phyloP scores from a whole-genome alignment of 805 yeast genomes.

The Tetrapisispora iriomotensis region DNA sequence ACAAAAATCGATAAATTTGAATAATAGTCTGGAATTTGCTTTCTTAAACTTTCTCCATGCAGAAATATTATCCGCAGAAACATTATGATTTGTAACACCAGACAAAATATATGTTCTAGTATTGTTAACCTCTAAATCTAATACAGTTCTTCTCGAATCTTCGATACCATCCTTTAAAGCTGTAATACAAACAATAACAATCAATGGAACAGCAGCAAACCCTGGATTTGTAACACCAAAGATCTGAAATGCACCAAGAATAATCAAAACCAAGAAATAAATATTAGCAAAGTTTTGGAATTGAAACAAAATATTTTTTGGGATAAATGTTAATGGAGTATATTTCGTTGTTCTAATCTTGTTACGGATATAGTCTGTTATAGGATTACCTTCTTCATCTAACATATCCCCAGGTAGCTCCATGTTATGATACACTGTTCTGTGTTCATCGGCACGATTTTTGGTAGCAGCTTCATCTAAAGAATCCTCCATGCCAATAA shows the following conservation, averaged over 20 bases:
- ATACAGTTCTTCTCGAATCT: constrained; percentile 63
- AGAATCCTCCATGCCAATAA: constrained; percentile 13
- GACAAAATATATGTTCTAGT: constrained; percentile 56
- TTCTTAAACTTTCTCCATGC: constrained; percentile 66
- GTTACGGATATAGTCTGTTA: constrained; percentile 60
- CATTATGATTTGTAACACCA: constrained; percentile 49
- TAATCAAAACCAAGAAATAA: constrained; percentile 69
- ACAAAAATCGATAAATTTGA: constrained; percentile 19
- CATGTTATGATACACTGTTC: constrained; percentile 51
- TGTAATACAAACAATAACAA: constrained; percentile 65
- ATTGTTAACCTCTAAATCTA: constrained; percentile 70
- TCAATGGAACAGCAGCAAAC: constrained; percentile 64
- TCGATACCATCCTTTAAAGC: constrained; percentile 75
- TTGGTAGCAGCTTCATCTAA: constrained; percentile 27
- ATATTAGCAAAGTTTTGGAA: constrained; percentile 85
- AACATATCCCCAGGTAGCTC: constrained; percentile 47
- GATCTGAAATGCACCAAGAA: constrained; percentile 66
- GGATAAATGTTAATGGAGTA: constrained; percentile 81
- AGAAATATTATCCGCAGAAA: constrained; percentile 52
- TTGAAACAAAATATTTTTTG: constrained; percentile 72
- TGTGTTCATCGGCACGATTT: constrained; percentile 32
- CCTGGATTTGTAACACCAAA: constrained; percentile 80
- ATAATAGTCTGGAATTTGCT: constrained; percentile 29
- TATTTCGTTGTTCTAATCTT: constrained; percentile 93
- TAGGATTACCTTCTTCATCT: constrained; percentile 54